These are phyloP conservation scores for Piper longum DNA, from an alignment of 164 flowering plant species.

Conservation along the genomic window DNA sequence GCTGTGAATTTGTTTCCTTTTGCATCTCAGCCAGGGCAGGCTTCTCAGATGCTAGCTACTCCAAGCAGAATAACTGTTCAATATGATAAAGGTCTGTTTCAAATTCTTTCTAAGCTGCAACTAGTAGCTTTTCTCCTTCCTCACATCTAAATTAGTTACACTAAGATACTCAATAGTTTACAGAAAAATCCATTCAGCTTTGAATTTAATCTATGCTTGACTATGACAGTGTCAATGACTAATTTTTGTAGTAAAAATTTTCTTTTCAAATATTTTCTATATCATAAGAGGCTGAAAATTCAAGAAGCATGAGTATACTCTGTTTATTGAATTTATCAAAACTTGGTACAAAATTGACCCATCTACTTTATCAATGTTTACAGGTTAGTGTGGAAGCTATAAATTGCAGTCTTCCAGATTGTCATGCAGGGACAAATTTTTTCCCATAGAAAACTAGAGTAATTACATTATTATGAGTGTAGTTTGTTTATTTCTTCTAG, in stretches of 20 bases:
- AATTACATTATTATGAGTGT: too few species aligned
- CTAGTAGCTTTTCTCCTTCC: background rate
- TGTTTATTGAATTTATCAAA: background rate
- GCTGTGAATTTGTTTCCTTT: slow-evolving; percentile 33
- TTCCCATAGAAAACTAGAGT: too few species aligned
- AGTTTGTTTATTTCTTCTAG: too few species aligned
- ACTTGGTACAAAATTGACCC: background rate
- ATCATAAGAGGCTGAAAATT: background rate
- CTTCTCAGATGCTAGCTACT: slow-evolving; percentile 15
- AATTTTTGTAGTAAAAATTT: too few species aligned
- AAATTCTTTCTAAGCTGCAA: background rate
- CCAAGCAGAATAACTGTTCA: slow-evolving; percentile 14
- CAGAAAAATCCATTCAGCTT: background rate
- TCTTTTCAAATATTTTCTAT: background rate
- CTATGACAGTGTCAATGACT: background rate
- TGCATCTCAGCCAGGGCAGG: slow-evolving; percentile 24
- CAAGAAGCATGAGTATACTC: background rate
- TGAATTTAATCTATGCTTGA: background rate
- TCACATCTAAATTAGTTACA: background rate
- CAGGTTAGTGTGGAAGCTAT: background rate
- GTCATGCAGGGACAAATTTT: background rate
- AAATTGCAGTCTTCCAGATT: background rate
- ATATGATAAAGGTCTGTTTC: slow-evolving; percentile 10
- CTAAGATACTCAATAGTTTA: background rate
- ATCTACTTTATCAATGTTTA: slow-evolving; percentile 1